Evolutionary conservation across 2,329 filamentous ascomycete genomes (phyloP).

Genomic region (Colletotrichum camelliae): DNA sequence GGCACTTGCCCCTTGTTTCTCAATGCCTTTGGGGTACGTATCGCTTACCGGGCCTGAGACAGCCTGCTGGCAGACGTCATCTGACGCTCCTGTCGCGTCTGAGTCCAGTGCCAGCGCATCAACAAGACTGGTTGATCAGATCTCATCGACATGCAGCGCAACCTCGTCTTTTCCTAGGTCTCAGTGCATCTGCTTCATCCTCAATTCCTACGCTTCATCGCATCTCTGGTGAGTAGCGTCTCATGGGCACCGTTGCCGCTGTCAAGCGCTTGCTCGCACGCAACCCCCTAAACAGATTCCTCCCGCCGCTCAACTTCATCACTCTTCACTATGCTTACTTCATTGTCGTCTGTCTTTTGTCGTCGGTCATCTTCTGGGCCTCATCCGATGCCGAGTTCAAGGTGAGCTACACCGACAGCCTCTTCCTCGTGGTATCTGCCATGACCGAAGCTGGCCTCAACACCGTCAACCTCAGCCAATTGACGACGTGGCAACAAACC

Average conservation of each 20-base stretch:
- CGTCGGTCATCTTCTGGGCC: slow-evolving; percentile 66
- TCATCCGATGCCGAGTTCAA: slow-evolving; percentile 55
- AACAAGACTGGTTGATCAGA: not conserved
- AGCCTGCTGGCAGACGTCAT: not conserved
- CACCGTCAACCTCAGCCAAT: slow-evolving; percentile 65
- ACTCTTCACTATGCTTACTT: slow-evolving; percentile 74
- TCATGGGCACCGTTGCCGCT: not conserved
- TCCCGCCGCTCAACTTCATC: slow-evolving; percentile 62
- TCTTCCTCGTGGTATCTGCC: slow-evolving; percentile 72
- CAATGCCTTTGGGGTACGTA: not conserved
- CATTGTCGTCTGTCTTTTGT: slow-evolving; percentile 58
- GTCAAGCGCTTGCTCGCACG: not conserved
- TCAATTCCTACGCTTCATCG: no score
- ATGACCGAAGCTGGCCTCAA: slow-evolving; percentile 74
- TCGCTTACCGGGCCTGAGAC: not conserved
- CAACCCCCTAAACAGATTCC: not conserved
- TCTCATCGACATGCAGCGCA: not conserved
- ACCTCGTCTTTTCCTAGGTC: not conserved
- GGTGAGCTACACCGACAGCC: slow-evolving; percentile 65
- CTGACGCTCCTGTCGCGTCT: not conserved
- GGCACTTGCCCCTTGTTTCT: not conserved
- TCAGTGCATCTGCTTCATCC: not conserved
- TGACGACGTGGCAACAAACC: slow-evolving; percentile 73
- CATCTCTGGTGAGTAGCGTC: not conserved
- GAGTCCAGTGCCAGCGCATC: not conserved